Evolutionary conservation across 306 rosid species (phyloP), one percentile per base, ranked within the genome.

Genomic region (Trifolium subterraneum): DNA sequence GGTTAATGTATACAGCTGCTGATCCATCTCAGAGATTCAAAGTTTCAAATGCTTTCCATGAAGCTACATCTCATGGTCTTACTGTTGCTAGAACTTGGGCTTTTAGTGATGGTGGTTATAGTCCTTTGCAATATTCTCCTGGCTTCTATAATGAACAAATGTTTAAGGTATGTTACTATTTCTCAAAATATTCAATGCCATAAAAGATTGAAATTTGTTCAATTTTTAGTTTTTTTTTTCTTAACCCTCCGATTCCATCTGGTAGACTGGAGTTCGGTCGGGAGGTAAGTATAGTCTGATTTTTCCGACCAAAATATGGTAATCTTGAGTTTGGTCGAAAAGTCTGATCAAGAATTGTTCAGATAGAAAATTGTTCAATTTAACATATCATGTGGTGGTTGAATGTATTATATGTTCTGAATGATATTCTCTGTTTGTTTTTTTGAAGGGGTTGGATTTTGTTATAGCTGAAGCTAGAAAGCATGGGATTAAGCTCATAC

Each of bases 31-130:
- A 89, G 78, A 91, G 97, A 64, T 82, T 47, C 84, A 85, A 88
- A 68, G 89, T 93, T 55, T 85, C 97, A 1, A 65, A 84, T 63
- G 98, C 82, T 23, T 91, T 93, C 52, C 75, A 71, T 9, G 91
- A 93, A 79, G 98, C 98, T 10, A 64, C 84, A 0, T 81, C 80
- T 69, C 97, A 91, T 60, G 97, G 97, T 10, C 98, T 91, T 14
- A 82, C 90, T 8, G 90, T 93, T 62, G 96, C 96, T 20, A 91
- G 98, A 86, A 91, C 97, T 84, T 93, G 98, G 97, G 98, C 97
- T 16, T 93, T 93, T 76, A 88, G 92, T 76, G 98, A 93, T 78
- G 97, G 97, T 7, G 98, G 92, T 38, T 89, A 93, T 70, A 89
- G 89, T 33, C 87, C 98, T 35, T 87, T 93, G 12, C 96, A 93